Base-by-base conservation (phyloP, 306 rosid species). In the Vigna reflexopilosa region DNA sequence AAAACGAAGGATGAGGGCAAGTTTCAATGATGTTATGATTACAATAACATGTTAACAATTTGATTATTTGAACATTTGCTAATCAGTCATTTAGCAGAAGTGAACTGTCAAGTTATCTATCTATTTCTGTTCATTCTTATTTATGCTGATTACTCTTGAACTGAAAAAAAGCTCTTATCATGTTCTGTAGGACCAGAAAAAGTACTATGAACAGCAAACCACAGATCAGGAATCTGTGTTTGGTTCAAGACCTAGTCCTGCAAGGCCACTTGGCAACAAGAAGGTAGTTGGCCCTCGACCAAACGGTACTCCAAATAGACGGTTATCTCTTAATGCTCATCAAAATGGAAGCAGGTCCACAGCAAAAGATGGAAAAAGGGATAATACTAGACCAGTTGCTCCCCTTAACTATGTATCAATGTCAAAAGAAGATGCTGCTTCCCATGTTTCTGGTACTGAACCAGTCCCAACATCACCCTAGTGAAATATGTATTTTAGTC, bases 221-320 rank as follows among this genome's bases (percentile, higher is more conserved):
- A 74, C 97, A 48, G 98, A 93, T 32, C 92, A 83, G 81, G 98
- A 91, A 81, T 36, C 87, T 34, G 67, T 83, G 13, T 77, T 87
- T 65, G 87, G 90, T 58, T 80, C 91, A 40, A 86, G 83, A 85
- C 86, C 92, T 8, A 90, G 93, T 83, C 96, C 96, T 26, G 96
- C 89, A 77, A 85, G 97, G 78, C 83, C 94, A 67, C 83, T 81
- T 12, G 85, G 90, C 56, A 88, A 87, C 73, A 91, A 90, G 93
- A 93, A 93, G 95, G 89, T 87, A 71, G 85, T 72, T 11, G 97
- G 96, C n/a, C 90, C 97, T 59, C 98, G 90, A 44, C 81, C 91
- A 47, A 93, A 91, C 3, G 92, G 96, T 72, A 84, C 96, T 56
- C 97, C 93, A n/a, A 86, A 65, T 86, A 81, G 97, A 76, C 84